phyloP scores from a whole-genome alignment of 202 grass and related monocot species.

The Panicum hallii region DNA sequence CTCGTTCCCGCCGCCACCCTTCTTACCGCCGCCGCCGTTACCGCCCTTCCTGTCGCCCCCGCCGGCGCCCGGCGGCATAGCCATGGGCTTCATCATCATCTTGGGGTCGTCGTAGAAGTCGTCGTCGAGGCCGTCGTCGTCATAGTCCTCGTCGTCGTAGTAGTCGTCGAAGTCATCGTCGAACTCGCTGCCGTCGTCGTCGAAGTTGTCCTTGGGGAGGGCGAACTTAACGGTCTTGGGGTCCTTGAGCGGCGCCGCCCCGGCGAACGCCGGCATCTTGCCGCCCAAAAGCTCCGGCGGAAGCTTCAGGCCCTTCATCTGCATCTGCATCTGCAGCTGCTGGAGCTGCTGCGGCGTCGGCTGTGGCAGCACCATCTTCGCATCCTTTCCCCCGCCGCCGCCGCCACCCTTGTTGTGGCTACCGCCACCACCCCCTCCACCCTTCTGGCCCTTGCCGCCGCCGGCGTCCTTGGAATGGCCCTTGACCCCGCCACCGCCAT shows the following conservation, averaged over 20 bases:
- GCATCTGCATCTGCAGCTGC: slow-evolving; percentile 61
- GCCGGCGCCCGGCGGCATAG: slow-evolving; percentile 17
- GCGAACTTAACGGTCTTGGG: slow-evolving; percentile 59
- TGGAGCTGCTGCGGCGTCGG: slow-evolving; percentile 71
- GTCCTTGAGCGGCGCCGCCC: slow-evolving; percentile 45
- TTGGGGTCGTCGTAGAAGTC: slow-evolving; percentile 64
- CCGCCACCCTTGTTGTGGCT: not conserved
- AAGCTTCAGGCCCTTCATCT: slow-evolving; percentile 78
- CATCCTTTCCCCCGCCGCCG: slow-evolving; percentile 37
- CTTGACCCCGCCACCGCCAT: slow-evolving; percentile 41
- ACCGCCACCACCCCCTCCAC: not conserved
- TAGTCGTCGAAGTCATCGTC: slow-evolving; percentile 74
- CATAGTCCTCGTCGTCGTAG: slow-evolving; percentile 63
- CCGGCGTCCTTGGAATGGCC: slow-evolving; percentile 49
- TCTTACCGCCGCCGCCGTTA: slow-evolving; percentile 47
- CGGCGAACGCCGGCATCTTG: slow-evolving; percentile 56
- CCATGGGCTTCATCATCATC: slow-evolving; percentile 64
- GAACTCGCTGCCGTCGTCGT: slow-evolving; percentile 62
- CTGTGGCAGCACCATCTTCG: slow-evolving; percentile 52
- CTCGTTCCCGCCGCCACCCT: slow-evolving; percentile 49
- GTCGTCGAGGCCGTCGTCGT: slow-evolving; percentile 55
- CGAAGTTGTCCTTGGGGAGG: slow-evolving; percentile 51
- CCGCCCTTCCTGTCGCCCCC: slow-evolving; percentile 48
- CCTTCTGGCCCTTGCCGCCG: slow-evolving; percentile 48
- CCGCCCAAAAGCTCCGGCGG: slow-evolving; percentile 56